phyloP scores from a whole-genome alignment of 2,329 filamentous ascomycete species.

The Incumbomyces lentus region DNA sequence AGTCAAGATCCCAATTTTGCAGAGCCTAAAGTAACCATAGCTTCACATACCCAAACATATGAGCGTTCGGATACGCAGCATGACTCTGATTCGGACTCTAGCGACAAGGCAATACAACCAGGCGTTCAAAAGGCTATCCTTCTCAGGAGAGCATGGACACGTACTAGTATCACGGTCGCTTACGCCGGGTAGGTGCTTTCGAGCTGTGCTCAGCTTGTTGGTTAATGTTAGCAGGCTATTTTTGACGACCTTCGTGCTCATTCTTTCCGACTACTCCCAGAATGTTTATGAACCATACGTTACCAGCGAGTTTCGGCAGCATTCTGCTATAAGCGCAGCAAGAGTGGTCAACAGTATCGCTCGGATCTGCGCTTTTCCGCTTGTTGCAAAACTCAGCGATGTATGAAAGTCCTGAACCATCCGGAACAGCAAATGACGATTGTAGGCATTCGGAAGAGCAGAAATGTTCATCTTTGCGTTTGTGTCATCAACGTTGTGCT shows the following conservation, averaged over 20 bases:
- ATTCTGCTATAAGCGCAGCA: slow-evolving; percentile 14
- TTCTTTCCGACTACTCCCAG: slow-evolving; percentile 48
- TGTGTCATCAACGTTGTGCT: slow-evolving; percentile 37
- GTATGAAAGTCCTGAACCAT: too few relatives aligned
- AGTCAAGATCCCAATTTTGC: too few relatives aligned
- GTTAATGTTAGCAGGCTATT: slow-evolving; percentile 41
- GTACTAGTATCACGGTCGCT: slow-evolving; percentile 12
- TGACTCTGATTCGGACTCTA: not conserved
- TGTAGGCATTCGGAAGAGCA: slow-evolving; percentile 47
- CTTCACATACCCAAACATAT: too few relatives aligned
- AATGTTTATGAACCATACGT: slow-evolving; percentile 47
- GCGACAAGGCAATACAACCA: slow-evolving; percentile 12
- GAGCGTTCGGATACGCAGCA: too few relatives aligned
- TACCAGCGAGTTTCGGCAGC: slow-evolving; percentile 40
- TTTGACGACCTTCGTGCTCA: slow-evolving; percentile 43
- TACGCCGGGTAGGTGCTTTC: slow-evolving; percentile 6
- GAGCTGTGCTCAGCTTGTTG: not conserved
- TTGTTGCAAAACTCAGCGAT: slow-evolving; percentile 30
- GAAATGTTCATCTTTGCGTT: slow-evolving; percentile 47
- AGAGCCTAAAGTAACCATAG: too few relatives aligned
- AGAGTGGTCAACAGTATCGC: slow-evolving; percentile 20
- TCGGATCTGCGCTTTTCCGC: slow-evolving; percentile 21
- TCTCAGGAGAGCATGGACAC: slow-evolving; percentile 18
- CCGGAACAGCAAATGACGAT: too few relatives aligned
- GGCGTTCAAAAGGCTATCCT: slow-evolving; percentile 19